Evolutionary conservation across 441 rosid species (phyloP).

Genomic region (Aquilaria agallochum): DNA sequence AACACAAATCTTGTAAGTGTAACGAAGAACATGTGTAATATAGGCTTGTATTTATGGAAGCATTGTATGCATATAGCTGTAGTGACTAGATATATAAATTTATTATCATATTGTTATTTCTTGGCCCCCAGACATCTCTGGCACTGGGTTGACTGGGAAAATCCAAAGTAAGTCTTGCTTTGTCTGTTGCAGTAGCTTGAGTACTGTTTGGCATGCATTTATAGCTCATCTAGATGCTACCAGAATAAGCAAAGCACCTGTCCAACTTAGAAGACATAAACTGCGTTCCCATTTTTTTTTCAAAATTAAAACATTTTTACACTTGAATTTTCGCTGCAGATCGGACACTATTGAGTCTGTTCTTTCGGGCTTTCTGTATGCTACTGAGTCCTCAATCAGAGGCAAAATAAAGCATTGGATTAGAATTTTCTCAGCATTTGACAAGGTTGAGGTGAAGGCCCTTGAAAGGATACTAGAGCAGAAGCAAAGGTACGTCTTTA

Average conservation of each 20-base stretch:
- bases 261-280: conserved; percentile 1
- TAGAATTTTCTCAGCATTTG: conserved; percentile 73
- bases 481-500: conserved; percentile 74
- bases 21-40: no score
- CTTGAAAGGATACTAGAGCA: conserved; percentile 95
- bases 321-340: conserved; percentile 53
- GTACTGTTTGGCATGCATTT: conserved; percentile 5
- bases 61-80: no score
- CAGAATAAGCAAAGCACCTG: conserved; percentile 3
- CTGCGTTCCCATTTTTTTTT: conserved; percentile 6
- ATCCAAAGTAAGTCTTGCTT: no score
- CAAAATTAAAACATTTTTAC: conserved; percentile 9
- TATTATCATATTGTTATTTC: no score
- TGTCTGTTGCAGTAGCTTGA: not conserved
- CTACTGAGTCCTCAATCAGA: conserved; percentile 54
- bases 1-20: no score
- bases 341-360: conserved; percentile 85
- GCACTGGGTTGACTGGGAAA: no score
- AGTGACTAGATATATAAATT: no score
- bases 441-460: conserved; percentile 89
- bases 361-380: conserved; percentile 70
- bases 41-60: no score
- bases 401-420: conserved; percentile 80
- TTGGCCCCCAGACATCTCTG: no score
- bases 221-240: not conserved